A percentile compares a stretch with the other conserved stretches of the same genome.
Conservation (phyloP, 768 basidiomycete species). For the Flagelloscypha sp. region DNA sequence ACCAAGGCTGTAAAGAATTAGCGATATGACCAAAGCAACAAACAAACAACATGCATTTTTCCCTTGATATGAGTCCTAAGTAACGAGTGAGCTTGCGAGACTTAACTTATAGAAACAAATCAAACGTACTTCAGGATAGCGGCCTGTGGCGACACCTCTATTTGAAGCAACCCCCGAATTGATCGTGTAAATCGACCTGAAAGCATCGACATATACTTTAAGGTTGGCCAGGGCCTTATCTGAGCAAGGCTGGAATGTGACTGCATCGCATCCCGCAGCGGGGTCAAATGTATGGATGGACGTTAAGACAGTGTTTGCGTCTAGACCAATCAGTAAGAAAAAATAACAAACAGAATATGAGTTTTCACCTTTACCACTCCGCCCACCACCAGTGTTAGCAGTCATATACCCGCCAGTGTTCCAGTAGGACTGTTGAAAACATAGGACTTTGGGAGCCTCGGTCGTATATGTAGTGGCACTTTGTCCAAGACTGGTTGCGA, state of each 20-base stretch:
- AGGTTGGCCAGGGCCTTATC: slow-evolving; percentile 65
- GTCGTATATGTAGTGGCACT: slow-evolving; percentile 25
- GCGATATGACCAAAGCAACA: background rate
- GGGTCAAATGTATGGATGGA: slow-evolving; percentile 53
- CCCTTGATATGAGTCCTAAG: slow-evolving; percentile 42
- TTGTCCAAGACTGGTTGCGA: slow-evolving; percentile 37
- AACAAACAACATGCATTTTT: slow-evolving; percentile 34
- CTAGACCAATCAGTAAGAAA: too few relatives aligned
- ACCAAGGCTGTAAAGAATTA: slow-evolving; percentile 52
- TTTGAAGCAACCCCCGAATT: slow-evolving; percentile 49
- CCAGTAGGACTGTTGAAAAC: slow-evolving; percentile 50
- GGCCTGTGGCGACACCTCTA: slow-evolving; percentile 44
- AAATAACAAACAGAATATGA: too few relatives aligned
- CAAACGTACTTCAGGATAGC: slow-evolving; percentile 58
- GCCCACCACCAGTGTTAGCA: slow-evolving; percentile 43
- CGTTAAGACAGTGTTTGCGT: slow-evolving; percentile 43
- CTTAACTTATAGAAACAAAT: too few relatives aligned
- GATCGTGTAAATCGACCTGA: slow-evolving; percentile 56
- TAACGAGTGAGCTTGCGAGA: too few relatives aligned
- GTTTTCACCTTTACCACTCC: slow-evolving; percentile 42
- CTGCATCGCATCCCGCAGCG: slow-evolving; percentile 39
- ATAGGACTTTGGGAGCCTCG: slow-evolving; percentile 41
- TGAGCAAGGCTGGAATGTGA: slow-evolving; percentile 73
- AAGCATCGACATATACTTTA: slow-evolving; percentile 54
- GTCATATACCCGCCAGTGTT: slow-evolving; percentile 37